These are phyloP conservation scores for Clitopilus passeckerianus DNA, from an alignment of 768 basidiomycete species.

Conservation along the genomic window DNA sequence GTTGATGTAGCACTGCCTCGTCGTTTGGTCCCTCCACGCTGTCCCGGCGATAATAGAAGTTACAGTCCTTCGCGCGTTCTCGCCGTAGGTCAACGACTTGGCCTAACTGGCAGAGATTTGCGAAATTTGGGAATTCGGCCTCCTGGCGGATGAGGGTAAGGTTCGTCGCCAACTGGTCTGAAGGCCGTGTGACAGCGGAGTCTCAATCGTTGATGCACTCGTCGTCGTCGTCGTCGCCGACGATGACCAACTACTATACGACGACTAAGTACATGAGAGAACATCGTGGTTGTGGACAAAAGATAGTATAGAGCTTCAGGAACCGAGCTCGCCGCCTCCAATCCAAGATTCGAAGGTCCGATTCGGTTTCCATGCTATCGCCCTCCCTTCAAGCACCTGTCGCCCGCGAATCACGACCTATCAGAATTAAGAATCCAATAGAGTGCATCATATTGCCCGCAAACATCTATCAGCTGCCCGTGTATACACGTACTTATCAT, in stretches of 20 bases:
- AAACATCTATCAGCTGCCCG: background rate
- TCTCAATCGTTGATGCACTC: background rate
- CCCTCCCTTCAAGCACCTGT: constrained; percentile 8
- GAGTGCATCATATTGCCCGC: background rate
- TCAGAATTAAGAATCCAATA: background rate
- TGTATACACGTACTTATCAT: background rate
- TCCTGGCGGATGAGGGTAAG: constrained; percentile 1
- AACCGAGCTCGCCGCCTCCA: constrained; percentile 6
- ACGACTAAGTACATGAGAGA: background rate
- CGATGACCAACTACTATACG: background rate
- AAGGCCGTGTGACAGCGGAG: background rate
- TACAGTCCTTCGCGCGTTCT: background rate
- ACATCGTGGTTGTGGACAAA: constrained; percentile 1
- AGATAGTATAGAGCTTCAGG: constrained; percentile 3
- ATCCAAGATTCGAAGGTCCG: constrained; percentile 9
- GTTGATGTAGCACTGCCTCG: background rate
- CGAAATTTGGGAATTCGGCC: constrained; percentile 1
- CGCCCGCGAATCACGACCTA: constrained; percentile 10
- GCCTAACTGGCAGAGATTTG: background rate
- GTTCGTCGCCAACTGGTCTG: background rate
- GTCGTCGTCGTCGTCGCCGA: background rate
- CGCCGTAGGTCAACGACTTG: background rate
- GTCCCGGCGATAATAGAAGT: background rate
- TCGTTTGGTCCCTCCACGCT: background rate
- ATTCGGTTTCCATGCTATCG: constrained; percentile 10